Conservation (phyloP, 257 asterid species). For the Scutellaria baicalensis region DNA sequence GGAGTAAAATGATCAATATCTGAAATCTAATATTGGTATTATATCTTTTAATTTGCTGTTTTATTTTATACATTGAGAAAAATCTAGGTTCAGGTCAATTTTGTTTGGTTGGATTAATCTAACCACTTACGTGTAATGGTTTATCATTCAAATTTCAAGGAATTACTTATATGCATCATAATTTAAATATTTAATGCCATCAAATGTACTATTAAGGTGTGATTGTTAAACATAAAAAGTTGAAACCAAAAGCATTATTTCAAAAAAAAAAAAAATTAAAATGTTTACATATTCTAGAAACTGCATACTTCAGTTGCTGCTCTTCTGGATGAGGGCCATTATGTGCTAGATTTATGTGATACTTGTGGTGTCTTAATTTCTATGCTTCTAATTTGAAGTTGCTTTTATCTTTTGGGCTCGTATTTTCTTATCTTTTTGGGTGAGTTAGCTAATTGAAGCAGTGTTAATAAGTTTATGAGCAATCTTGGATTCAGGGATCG, state of each 20-base stretch:
- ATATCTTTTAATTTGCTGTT: not conserved
- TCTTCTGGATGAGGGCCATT: not conserved
- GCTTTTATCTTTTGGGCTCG: not conserved
- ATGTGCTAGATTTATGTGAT: not conserved
- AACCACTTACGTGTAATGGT: not conserved
- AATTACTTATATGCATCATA: not conserved
- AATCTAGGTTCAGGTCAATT: not conserved
- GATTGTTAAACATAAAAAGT: not conserved
- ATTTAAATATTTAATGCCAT: not conserved
- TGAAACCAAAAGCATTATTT: not conserved
- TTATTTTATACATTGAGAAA: not conserved
- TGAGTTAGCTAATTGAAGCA: not conserved
- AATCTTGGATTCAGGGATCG: conserved; percentile 56
- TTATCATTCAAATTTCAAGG: not conserved
- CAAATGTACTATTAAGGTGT: not conserved
- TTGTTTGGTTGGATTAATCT: not conserved
- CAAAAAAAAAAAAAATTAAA: not conserved
- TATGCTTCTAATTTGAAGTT: not conserved
- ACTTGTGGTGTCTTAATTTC: not conserved
- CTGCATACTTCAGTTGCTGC: not conserved
- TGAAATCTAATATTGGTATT: not conserved
- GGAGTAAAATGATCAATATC: not conserved
- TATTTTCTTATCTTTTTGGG: not conserved
- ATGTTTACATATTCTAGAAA: not conserved
- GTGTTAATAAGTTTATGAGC: not conserved